Conservation (phyloP, 768 basidiomycete genomes). For the Hygrophorus pudorinus region DNA sequence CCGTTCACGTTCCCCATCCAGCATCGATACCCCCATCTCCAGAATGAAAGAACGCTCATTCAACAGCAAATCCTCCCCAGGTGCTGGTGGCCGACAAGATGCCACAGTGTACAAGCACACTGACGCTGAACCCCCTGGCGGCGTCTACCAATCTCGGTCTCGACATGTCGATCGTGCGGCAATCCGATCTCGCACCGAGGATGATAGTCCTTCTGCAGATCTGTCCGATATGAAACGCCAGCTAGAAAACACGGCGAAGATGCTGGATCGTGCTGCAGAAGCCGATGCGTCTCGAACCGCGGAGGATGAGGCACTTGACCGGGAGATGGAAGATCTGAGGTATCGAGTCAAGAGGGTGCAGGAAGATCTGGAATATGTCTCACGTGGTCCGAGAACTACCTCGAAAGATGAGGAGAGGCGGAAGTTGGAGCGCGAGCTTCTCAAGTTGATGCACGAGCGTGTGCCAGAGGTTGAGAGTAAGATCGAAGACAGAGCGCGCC, state of each 20-base stretch:
- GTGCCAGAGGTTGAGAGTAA: slow-evolving; percentile 85
- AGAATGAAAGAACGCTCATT: slow-evolving; percentile 66
- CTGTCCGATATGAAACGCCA: slow-evolving; percentile 81
- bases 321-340: slow-evolving; percentile 79
- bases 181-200: slow-evolving; percentile 66
- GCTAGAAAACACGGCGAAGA: slow-evolving; percentile 66
- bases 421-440: slow-evolving; percentile 78
- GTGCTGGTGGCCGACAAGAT: slow-evolving; percentile 55
- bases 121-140: slow-evolving; percentile 45
- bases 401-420: slow-evolving; percentile 81
- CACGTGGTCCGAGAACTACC: slow-evolving; percentile 58
- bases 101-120: slow-evolving; percentile 89
- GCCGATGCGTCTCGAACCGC: slow-evolving; percentile 49
- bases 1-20: slow-evolving; percentile 56
- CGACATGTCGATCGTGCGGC: slow-evolving; percentile 82
- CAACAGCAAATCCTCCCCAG: slow-evolving; percentile 37
- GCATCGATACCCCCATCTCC: slow-evolving; percentile 44
- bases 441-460: slow-evolving; percentile 80
- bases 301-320: slow-evolving; percentile 87
- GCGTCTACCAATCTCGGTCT: slow-evolving; percentile 69
- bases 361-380: slow-evolving; percentile 85
- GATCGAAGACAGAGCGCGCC: slow-evolving; percentile 69
- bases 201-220: slow-evolving; percentile 52
- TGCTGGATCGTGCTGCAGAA: slow-evolving; percentile 69
- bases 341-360: slow-evolving; percentile 80